phyloP scores from a whole-genome alignment of 768 basidiomycete genomes.

The Gymnopilus dilepis region DNA sequence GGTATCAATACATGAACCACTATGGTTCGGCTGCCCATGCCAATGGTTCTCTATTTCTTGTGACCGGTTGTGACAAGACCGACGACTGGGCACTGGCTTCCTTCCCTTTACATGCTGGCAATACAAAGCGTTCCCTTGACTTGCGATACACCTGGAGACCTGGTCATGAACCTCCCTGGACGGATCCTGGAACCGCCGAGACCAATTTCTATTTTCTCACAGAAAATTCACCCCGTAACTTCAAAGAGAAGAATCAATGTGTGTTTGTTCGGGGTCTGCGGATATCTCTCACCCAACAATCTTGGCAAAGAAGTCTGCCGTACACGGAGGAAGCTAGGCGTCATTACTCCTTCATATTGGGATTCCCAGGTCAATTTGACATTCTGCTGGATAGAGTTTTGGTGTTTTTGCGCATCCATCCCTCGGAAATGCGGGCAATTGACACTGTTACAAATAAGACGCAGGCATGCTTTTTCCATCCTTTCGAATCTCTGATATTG shows the following conservation, averaged over 20 bases:
- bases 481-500: background rate
- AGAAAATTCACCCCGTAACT: background rate
- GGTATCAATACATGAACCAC: slow-evolving; percentile 20
- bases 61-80: slow-evolving; percentile 17
- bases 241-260: background rate
- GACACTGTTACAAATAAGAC: slow-evolving; percentile 6
- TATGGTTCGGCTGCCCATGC: slow-evolving; percentile 41
- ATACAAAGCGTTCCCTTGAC: background rate
- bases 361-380: background rate
- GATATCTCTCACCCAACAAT: slow-evolving; percentile 14
- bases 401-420: slow-evolving; percentile 8
- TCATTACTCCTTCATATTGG: slow-evolving; percentile 16
- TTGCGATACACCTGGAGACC: slow-evolving; percentile 1
- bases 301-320: slow-evolving; percentile 12
- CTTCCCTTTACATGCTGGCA: background rate
- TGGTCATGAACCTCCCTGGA: slow-evolving; percentile 11
- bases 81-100: slow-evolving; percentile 8
- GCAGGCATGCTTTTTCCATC: background rate
- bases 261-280: slow-evolving; percentile 19
- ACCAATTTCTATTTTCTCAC: slow-evolving; percentile 7
- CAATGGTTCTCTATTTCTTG: slow-evolving; percentile 19
- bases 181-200: slow-evolving; percentile 4
- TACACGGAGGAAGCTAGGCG: background rate
- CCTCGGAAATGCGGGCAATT: slow-evolving; percentile 10
- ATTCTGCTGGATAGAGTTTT: slow-evolving; percentile 1